These are phyloP conservation scores for Borealophlyctis nickersoniae DNA, from an alignment of 192 early-diverging fungal species.

Conservation along the genomic window DNA sequence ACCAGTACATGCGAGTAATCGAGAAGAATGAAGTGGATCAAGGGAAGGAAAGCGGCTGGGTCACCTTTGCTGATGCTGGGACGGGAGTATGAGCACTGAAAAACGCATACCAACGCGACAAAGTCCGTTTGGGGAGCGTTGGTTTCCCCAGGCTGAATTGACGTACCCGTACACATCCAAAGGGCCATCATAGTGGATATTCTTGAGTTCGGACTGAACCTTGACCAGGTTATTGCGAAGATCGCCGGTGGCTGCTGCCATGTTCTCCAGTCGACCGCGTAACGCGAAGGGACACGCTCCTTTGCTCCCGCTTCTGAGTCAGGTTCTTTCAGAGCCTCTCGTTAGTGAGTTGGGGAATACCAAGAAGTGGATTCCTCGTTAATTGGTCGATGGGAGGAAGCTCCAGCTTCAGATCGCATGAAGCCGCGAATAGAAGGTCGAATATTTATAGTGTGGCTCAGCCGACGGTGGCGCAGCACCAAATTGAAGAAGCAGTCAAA, in stretches of 20 bases:
- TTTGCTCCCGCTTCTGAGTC: too few species aligned
- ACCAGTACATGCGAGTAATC: conserved; percentile 41
- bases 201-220: conserved; percentile 36
- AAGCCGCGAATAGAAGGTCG: too few species aligned
- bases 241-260: conserved; percentile 57
- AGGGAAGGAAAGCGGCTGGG: conserved; percentile 47
- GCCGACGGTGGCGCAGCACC: too few species aligned
- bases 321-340: too few species aligned
- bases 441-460: too few species aligned
- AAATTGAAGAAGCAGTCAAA: too few species aligned
- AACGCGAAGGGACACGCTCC: too few species aligned
- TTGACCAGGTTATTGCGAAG: conserved; percentile 50
- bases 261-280: too few species aligned
- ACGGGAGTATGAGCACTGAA: background rate
- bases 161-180: conserved; percentile 30
- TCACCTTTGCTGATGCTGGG: conserved; percentile 42
- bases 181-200: conserved; percentile 33
- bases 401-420: too few species aligned
- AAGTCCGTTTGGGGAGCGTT: background rate
- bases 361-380: too few species aligned
- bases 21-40: conserved; percentile 57
- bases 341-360: too few species aligned
- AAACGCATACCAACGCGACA: background rate
- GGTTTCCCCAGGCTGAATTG: background rate
- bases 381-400: too few species aligned